Conservation (phyloP, 148 eudicot species). For the Nyssa sinensis region DNA sequence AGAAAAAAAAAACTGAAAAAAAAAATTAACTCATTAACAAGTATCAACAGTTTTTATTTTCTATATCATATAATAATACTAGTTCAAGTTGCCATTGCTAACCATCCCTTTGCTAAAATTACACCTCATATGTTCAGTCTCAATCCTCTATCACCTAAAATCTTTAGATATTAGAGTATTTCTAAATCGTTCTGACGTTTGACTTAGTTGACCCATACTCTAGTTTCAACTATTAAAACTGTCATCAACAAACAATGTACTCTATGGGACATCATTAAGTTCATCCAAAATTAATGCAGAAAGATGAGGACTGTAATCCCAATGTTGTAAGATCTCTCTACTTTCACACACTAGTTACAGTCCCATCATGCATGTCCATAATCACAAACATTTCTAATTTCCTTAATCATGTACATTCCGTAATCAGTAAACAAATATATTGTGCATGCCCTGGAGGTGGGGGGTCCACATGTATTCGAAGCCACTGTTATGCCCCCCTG, state of each 20-base stretch:
- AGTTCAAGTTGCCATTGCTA: no score
- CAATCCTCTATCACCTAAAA: no score
- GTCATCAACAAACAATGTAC: neutral
- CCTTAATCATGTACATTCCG: no score
- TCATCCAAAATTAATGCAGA: neutral
- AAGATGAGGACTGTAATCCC: neutral
- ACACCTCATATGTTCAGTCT: no score
- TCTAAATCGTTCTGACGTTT: no score
- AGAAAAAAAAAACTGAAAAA: neutral
- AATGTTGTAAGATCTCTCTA: neutral
- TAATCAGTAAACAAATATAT: no score
- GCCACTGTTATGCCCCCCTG: no score
- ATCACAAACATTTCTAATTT: no score
- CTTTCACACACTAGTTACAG: neutral
- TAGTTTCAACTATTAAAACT: neutral
- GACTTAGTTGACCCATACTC: neutral
- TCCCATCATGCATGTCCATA: neutral
- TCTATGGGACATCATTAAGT: neutral
- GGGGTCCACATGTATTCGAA: neutral
- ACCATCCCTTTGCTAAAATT: no score
- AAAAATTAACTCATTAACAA: neutral
- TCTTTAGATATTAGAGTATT: no score
- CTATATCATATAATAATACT: no score
- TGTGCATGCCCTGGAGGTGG: no score
- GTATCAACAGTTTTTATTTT: neutral